Evolutionary conservation across 345 rosid species (phyloP).

Genomic region (Citrus maxima): DNA sequence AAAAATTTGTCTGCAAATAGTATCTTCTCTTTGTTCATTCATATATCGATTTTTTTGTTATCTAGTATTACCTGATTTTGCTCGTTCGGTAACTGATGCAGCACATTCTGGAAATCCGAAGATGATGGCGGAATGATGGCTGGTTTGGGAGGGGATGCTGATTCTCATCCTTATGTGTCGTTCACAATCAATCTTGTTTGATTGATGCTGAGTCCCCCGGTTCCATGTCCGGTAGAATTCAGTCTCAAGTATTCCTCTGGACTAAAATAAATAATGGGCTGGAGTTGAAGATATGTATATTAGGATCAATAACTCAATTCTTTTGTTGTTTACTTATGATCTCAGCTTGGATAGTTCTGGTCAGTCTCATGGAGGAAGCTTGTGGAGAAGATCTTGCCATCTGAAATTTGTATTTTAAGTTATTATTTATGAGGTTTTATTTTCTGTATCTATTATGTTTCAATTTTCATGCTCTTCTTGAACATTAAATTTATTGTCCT

Average conservation of each 20-base stretch:
- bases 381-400: constrained; percentile 12
- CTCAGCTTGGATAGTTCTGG: constrained; percentile 16
- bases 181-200: constrained; percentile 88
- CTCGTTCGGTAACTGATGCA: constrained; percentile 30
- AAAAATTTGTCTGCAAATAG: neutral
- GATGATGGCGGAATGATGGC: constrained; percentile 82
- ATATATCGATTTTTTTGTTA: neutral
- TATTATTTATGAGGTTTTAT: neutral
- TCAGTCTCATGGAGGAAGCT: constrained; percentile 5
- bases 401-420: constrained; percentile 10
- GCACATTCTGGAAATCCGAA: constrained; percentile 87
- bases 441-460: neutral
- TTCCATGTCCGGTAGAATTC: constrained; percentile 8
- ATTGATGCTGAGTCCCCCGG: constrained; percentile 13
- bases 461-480: neutral
- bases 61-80: constrained; percentile 3
- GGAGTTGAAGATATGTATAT: constrained; percentile 33
- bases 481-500: neutral
- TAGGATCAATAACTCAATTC: constrained; percentile 29
- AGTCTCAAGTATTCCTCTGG: constrained; percentile 12
- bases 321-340: constrained; percentile 32
- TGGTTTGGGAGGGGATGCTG: constrained; percentile 79
- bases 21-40: neutral
- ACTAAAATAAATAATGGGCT: constrained; percentile 29
- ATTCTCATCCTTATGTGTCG: constrained; percentile 79